Conservation (phyloP, 1,284 basidiomycete species). For the Vanrija pseudolonga region DNA sequence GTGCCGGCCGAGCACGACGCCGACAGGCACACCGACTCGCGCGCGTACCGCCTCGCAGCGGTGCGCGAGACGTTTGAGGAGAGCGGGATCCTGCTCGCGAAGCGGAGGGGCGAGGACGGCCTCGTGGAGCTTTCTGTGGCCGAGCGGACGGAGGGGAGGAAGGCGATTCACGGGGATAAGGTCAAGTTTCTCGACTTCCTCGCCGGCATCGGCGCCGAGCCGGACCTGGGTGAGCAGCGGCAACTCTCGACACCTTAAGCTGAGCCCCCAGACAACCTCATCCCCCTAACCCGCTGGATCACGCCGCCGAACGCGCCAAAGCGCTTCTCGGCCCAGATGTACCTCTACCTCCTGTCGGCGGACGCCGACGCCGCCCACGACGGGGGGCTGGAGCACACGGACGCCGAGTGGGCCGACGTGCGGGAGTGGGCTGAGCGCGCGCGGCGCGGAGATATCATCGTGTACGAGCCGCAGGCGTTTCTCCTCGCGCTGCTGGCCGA, state of each 20-base stretch:
- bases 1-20: conserved; percentile 2
- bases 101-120: not conserved
- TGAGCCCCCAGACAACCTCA: conserved; percentile 7
- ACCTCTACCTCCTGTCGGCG: conserved; percentile 15
- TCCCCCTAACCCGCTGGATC: conserved; percentile 22
- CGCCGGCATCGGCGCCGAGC: conserved; percentile 5
- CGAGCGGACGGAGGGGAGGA: conserved; percentile 7
- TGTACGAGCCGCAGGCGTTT: conserved; percentile 17
- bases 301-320: conserved; percentile 15
- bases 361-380: conserved; percentile 5
- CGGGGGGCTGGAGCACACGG: conserved; percentile 17
- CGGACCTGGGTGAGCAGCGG: conserved; percentile 6
- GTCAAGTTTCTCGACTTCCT: conserved; percentile 13
- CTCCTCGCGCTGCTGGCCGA: conserved; percentile 10
- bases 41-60: conserved; percentile 12
- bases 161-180: conserved; percentile 12
- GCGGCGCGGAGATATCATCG: conserved; percentile 3
- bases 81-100: conserved; percentile 15
- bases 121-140: conserved; percentile 2
- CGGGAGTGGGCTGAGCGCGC: conserved; percentile 5
- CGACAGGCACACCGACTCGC: conserved; percentile 8
- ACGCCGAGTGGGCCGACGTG: conserved; percentile 1
- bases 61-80: conserved; percentile 20
- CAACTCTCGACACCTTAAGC: no score
- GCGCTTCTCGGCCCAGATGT: conserved; percentile 18